A percentile compares a stretch with the other conserved stretches of the same genome.
Evolutionary conservation across 2,329 filamentous ascomycete species (phyloP).

Genomic region (Rhynchosporium graminicola): DNA sequence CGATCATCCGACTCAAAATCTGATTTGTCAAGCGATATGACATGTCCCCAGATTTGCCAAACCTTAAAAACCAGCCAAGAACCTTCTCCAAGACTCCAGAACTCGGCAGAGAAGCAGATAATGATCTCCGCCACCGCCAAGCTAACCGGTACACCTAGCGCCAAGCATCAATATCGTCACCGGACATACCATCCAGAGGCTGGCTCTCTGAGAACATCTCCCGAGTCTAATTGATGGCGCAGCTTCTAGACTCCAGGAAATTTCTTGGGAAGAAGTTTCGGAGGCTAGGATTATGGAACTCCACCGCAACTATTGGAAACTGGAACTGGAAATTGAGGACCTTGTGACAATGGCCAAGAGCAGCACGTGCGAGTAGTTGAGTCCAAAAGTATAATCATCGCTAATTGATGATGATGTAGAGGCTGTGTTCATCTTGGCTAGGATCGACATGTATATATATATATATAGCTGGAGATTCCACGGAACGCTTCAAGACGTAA

Average conservation of each 20-base stretch:
- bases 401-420: background rate
- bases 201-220: background rate
- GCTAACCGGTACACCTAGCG: background rate
- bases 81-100: conserved; percentile 1
- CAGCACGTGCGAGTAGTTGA: background rate
- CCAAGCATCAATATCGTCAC: conserved; percentile 3
- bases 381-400: conserved; percentile 1
- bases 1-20: no score
- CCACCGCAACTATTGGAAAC: background rate
- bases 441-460: conserved; percentile 6
- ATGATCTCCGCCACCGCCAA: conserved; percentile 4
- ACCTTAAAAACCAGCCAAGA: conserved; percentile 7
- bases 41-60: background rate
- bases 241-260: background rate
- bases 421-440: conserved; percentile 10
- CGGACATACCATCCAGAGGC: background rate
- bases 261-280: background rate
- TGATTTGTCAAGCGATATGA: background rate
- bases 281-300: background rate
- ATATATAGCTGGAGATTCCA: background rate
- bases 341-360: conserved; percentile 7
- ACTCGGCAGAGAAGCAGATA: background rate
- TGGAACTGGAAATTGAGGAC: background rate
- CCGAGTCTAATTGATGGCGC: background rate
- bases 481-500: background rate